These are phyloP conservation scores for Karstenula rhodostoma DNA, from an alignment of 2,329 filamentous ascomycete species.

Conservation along the genomic window DNA sequence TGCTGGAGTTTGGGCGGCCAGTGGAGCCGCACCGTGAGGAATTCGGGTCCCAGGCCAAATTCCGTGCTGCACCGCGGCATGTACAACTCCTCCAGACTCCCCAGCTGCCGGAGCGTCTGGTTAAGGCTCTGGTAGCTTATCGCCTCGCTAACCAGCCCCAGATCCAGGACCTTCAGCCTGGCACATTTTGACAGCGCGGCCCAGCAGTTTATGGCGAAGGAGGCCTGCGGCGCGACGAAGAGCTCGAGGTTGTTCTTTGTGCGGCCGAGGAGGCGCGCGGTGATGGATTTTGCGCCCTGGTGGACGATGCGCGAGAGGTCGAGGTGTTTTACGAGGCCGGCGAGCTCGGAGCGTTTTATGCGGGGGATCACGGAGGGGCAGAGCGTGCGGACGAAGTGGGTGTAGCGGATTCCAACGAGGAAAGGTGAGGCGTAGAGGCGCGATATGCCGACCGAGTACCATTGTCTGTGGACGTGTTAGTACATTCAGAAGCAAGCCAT, in stretches of 20 bases:
- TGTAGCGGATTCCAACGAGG: constrained; percentile 62
- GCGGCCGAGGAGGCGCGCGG: constrained; percentile 63
- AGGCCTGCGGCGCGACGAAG: constrained; percentile 66
- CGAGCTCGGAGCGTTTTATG: constrained; percentile 58
- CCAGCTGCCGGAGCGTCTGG: constrained; percentile 58
- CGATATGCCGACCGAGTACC: constrained; percentile 62
- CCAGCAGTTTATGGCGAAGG: constrained; percentile 66
- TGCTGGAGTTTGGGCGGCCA: constrained; percentile 56
- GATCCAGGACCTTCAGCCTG: constrained; percentile 59
- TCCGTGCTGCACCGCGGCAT: constrained; percentile 53
- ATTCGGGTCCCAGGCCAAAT: constrained; percentile 33
- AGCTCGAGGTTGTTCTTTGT: constrained; percentile 60
- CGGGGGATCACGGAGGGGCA: constrained; percentile 61
- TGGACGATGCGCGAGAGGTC: constrained; percentile 66
- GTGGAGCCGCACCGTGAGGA: constrained; percentile 31
- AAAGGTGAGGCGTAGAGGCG: constrained; percentile 62
- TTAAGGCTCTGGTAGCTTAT: constrained; percentile 60
- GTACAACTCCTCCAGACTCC: constrained; percentile 54
- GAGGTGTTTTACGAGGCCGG: constrained; percentile 60
- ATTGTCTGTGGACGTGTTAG: constrained; percentile 52
- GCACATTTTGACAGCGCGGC: constrained; percentile 64
- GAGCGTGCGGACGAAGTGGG: constrained; percentile 62
- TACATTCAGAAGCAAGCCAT: too few species aligned
- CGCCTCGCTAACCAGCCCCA: constrained; percentile 61
- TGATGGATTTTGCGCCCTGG: constrained; percentile 65